Base-by-base conservation (phyloP, 371 early-diverging fungal species). In the Mucor plumbeus region DNA sequence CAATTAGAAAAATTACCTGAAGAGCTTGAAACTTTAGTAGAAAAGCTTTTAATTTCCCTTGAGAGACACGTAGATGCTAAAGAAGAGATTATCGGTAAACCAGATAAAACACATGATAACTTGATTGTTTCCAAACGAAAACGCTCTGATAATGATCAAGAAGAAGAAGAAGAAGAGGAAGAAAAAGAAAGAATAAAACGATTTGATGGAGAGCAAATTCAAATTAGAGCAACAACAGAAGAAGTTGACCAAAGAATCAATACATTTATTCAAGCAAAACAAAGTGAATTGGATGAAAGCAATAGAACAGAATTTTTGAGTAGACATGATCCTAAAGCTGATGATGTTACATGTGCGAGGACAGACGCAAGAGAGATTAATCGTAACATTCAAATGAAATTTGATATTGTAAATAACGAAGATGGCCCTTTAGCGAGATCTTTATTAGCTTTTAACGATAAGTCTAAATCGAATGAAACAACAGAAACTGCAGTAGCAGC, bases 331-430 rank as follows among this genome's bases (percentile, higher is more conserved):
- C 82, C 82, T 5, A 69, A 69, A 15, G 78, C 71, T 34, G 76
- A 64, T 35, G 80, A 79, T 43, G 73, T 82, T 4, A 80, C 82
- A 1, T 88, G 91, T 68, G 89, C 91, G n/a, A 82, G 94, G 58
- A 83, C 86, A 3, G 90, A 91, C 65, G 90, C 92, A 0, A 75
- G 85, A 39, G 90, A 89, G 67, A 84, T 94, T 40, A 92, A 94
- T 68, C 78, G 94, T 9, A 90, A 86, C 15, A 88, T 92, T 36
- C 94, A 94, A 75, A 94, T 94, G 94, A 91, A 89, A 63, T 83
- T 89, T 69, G 91, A 91, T 59, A 83, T 91, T 34, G 91, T 89
- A 21, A 87, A 90, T 64, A 92, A 94, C 63, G 88, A 88, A 58
- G 91, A 90, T 38, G 87, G 89, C n/a, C 90, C 92, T 40, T 72